Evolutionary conservation across 208 protist genomes (phyloP), one percentile per base, ranked within the genome.

Genomic region (Leishmania arabica): DNA sequence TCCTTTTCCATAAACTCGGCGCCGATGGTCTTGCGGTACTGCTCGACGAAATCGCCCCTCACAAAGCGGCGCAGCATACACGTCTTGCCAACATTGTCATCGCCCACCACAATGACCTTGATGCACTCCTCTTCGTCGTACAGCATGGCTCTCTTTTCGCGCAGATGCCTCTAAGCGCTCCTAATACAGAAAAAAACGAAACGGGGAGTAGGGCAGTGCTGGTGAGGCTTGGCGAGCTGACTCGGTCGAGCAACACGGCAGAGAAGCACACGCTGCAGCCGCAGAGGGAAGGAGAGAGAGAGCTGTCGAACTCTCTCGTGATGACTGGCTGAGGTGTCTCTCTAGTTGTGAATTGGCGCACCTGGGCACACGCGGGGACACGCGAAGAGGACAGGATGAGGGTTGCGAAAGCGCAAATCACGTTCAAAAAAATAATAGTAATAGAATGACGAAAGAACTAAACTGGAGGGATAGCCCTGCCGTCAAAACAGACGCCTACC

Each of bases 51-150:
- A 45, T 94, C 90, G 8, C 96, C 96, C 60, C 90, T 90, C n/a
- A 95, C 92, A 79, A 98, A 99, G 49, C 96, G 93, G 24, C 90
- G 89, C 70, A 99, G 88, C 89, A 99, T 89, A 60, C 86, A 95
- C 15, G 96, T 98, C 80, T 99, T 99, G n/a, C 98, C 98, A 1
- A 98, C 95, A 81, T 92, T 91, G 60, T 95, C 94, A 83, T 99
- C 97, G 8, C 98, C 98, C 17, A 99, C 96, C 4, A 99, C 95
- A 58, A 99, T 95, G 45, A 99, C 93, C 74, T 99, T 99, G 64
- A 99, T 92, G n/a, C 91, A 86, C 56, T 92, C 89, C 27, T 95
- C 92, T 7, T 78, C 79, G 73, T 78, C 72, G n/a, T 84, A 88
- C 7, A 91, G 70, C 90, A 92, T 92, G 27, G 68, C 45, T 73